These are phyloP conservation scores for Poteriospumella lacustris DNA, from an alignment of 108 stramenopile species.

Conservation along the genomic window DNA sequence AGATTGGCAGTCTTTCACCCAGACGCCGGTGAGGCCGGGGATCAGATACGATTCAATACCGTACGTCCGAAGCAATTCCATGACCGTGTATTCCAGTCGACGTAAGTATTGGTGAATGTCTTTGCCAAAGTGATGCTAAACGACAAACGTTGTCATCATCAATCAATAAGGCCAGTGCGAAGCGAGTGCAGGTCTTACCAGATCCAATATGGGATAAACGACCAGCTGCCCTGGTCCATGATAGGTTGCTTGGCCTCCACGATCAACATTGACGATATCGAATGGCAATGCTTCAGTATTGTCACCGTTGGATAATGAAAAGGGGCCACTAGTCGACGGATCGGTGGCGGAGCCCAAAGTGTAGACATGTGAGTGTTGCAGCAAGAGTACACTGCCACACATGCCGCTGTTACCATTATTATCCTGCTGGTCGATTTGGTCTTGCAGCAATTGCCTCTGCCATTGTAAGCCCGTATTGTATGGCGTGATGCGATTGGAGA, in stretches of 20 bases:
- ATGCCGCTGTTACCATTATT: too few species aligned
- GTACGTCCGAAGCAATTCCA: slow-evolving; percentile 44
- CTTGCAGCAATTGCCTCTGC: too few species aligned
- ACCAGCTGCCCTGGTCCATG: slow-evolving; percentile 95
- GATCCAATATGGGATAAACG: slow-evolving; percentile 87
- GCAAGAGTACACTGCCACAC: slow-evolving; percentile 69
- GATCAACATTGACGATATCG: slow-evolving; percentile 66
- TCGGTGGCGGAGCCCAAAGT: slow-evolving; percentile 85
- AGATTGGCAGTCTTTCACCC: slow-evolving; percentile 63
- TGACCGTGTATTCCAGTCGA: slow-evolving; percentile 77
- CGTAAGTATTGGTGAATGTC: slow-evolving; percentile 95
- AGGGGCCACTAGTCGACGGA: too few species aligned
- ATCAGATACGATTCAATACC: slow-evolving; percentile 11
- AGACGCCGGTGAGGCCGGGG: slow-evolving; percentile 70
- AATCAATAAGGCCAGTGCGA: slow-evolving; percentile 73
- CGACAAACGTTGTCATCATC: not conserved
- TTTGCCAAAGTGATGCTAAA: slow-evolving; percentile 41
- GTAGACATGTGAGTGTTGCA: slow-evolving; percentile 89
- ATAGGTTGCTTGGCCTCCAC: slow-evolving; percentile 95
- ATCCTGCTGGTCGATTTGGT: too few species aligned
- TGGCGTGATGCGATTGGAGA: too few species aligned
- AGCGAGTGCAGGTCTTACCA: slow-evolving; percentile 77
- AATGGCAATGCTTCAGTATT: too few species aligned
- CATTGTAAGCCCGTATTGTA: too few species aligned
- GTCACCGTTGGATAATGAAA: too few species aligned